Base-by-base conservation (phyloP, 768 basidiomycete genomes). In the Tylopilus rubrobrunneus region DNA sequence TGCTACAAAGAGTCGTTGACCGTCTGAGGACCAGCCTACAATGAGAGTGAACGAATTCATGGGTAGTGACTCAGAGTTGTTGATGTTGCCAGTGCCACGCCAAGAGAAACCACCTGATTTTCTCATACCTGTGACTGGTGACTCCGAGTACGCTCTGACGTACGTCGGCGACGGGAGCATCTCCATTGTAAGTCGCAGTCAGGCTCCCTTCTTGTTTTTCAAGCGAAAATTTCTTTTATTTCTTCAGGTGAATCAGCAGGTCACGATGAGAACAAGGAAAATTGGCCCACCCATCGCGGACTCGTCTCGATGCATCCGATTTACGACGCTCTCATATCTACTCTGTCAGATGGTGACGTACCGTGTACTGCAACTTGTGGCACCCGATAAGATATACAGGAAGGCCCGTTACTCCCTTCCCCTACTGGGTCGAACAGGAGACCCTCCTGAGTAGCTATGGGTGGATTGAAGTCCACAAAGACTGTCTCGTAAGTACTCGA, bases 391-490 rank as follows among this genome's bases (percentile, higher is more conserved):
- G 84, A 86, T 55, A 74, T 76, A 14, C 78, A 78, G 46, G 85
- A 85, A 50, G 83, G 85, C 8, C 80, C 83, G 4, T 69, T 89
- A 14, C 71, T 89, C 46, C 87, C 89, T 15, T 81, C 81, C 1
- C 82, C 85, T 49, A 88, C 43, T 90, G 87, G 86, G 83, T 82
- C 7, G 89, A 91, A 71, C 78, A 80, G 47, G 86, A 88, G 63
- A 72, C 82, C 48, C 74, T 91, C 69, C 82, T 81, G 69, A 86
- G 84, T 59, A 69, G 74, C 33, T 81, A 66, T 49, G 89, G 89
- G 11, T 89, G 86, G 87, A 78, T 92, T 56, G 84, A 90, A 61
- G 78, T 90, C 19, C 76, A 84, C 62, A 77, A 76, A 49, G 74
- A 76, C 48, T 85, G 83, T 62, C 64, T 88, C 70, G 89, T 91